Conservation (phyloP, 495 filamentous ascomycete genomes). For the Usnea hakonensis region DNA sequence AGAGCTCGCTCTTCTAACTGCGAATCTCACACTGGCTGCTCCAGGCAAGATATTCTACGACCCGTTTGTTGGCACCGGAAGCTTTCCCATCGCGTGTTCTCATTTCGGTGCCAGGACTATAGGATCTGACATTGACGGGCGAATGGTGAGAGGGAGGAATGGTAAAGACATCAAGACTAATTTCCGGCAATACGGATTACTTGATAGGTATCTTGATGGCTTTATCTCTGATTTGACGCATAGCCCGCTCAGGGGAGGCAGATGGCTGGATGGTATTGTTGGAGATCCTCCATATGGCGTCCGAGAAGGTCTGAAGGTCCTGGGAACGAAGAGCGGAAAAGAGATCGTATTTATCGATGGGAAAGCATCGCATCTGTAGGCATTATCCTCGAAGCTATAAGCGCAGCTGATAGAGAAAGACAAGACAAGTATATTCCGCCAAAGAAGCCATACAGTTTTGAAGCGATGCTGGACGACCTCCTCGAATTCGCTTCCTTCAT, state of each 20-base stretch:
- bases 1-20: conserved; percentile 82
- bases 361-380: conserved; percentile 60
- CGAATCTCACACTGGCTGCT: conserved; percentile 76
- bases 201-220: conserved; percentile 55
- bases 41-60: conserved; percentile 84
- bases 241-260: conserved; percentile 57
- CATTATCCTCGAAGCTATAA: neutral
- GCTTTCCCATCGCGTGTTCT: conserved; percentile 76
- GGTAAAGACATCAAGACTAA: conserved; percentile 59
- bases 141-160: conserved; percentile 67
- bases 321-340: conserved; percentile 58
- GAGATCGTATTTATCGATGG: conserved; percentile 63
- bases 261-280: conserved; percentile 81
- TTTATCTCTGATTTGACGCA: conserved; percentile 89
- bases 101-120: conserved; percentile 77
- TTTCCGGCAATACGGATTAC: conserved; percentile 74
- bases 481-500: conserved; percentile 68
- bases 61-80: conserved; percentile 90
- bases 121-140: conserved; percentile 88
- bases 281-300: conserved; percentile 99
- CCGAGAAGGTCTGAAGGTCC: conserved; percentile 78
- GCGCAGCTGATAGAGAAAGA: conserved; percentile 36
- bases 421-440: conserved; percentile 76
- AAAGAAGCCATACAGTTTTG: conserved; percentile 84
- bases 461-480: conserved; percentile 81